phyloP scores from a whole-genome alignment of 345 rosid genomes.

The Populus simonii region DNA sequence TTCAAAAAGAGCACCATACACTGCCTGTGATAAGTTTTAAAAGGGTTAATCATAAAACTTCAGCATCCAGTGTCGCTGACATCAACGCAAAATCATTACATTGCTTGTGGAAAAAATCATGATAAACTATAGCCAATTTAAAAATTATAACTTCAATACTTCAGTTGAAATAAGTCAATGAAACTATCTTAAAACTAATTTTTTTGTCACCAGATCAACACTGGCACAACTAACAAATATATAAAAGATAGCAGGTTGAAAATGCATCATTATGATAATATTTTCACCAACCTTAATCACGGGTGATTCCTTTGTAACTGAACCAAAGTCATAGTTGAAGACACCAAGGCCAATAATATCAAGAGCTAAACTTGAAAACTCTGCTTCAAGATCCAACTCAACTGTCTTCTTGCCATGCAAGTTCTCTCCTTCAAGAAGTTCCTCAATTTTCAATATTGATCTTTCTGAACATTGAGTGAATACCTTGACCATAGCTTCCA shows the following conservation, averaged over 20 bases:
- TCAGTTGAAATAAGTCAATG: neutral
- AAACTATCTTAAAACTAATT: no score
- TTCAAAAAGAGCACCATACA: conserved; percentile 93
- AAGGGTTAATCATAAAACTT: neutral
- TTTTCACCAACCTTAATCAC: conserved; percentile 66
- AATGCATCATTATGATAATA: no score
- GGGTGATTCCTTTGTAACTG: conserved; percentile 90
- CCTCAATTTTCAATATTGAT: conserved; percentile 67
- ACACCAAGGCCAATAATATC: conserved; percentile 94
- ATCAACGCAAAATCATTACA: neutral
- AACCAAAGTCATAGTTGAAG: conserved; percentile 90
- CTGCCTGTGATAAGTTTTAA: conserved; percentile 53
- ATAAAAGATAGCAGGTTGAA: neutral
- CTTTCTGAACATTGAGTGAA: conserved; percentile 75
- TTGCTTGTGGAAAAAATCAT: neutral
- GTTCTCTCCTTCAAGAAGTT: conserved; percentile 47
- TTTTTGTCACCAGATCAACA: no score
- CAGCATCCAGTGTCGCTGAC: neutral
- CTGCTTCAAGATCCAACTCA: conserved; percentile 89
- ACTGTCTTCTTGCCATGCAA: conserved; percentile 40
- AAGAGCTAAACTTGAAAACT: conserved; percentile 88
- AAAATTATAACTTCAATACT: neutral
- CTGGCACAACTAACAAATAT: neutral
- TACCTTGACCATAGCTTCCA: conserved; percentile 86
- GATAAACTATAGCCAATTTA: neutral